Base-by-base conservation (phyloP, 768 basidiomycete genomes). In the Cystofilobasidium bisporidii region DNA sequence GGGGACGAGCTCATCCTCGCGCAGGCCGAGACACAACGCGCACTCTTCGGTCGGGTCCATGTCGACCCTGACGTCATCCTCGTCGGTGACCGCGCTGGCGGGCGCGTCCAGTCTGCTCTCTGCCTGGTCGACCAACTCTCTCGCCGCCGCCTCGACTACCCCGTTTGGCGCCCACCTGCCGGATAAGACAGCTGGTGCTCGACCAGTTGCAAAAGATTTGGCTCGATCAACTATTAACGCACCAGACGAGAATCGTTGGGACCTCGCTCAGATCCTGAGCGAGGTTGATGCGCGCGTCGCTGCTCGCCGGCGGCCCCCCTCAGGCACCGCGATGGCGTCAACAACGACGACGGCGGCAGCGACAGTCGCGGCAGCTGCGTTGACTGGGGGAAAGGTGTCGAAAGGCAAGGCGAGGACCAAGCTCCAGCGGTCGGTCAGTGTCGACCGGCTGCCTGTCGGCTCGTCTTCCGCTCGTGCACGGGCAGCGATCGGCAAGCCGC, bases 201-300 rank as follows among this genome's bases (percentile, higher is more conserved):
- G 45, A 47, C 45, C 5, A 47, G 20, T 41, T 17, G 43, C 10
- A 3, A 15, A 43, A 43, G 20, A 8, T 22, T 15, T 43, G 43
- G 14, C 43, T 48, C 15, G n/a, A n/a, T n/a, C n/a, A n/a, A n/a
- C n/a, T 2, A 11, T 5, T 3, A 10, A 20, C 18, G 45, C 18
- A 17, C 47, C n/a, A 6, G 48, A 48, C 24, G 63, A 63, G 53
- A 50, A 63, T 12, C 12, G 24, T 22, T 64, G 63, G 63, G 53
- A 64, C 40, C 63, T 64, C 24, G 63, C 63, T 15, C 53, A 55
- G 36, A 38, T 64, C 18, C 53, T 64, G 0, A 26, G 26, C 18
- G 63, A 64, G 40, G 53, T 64, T 15, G 63, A 64, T 22, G 63
- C 63, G 14, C 55, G 63, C 48, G 53, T 64, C 50, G 53, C 53